These are phyloP conservation scores for Ascochyta fabae DNA, from an alignment of 2,329 filamentous ascomycete species.

Conservation along the genomic window DNA sequence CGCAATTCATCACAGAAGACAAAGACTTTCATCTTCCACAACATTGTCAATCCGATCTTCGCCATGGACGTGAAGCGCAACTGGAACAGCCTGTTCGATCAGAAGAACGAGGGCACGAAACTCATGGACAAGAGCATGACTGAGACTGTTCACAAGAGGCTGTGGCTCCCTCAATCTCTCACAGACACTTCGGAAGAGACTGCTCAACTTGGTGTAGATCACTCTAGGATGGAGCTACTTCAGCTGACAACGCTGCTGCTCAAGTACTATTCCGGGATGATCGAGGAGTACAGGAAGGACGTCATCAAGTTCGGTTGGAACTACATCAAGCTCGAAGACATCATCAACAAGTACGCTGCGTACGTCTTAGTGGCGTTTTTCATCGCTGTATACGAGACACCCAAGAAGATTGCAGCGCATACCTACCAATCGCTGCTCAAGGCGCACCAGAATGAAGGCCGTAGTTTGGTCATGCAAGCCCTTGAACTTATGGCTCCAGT, in stretches of 20 bases:
- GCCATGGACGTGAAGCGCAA: slow-evolving; percentile 94
- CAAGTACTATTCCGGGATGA: slow-evolving; percentile 87
- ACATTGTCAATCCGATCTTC: slow-evolving; percentile 93
- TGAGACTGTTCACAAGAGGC: slow-evolving; percentile 86
- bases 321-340: slow-evolving; percentile 93
- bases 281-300: slow-evolving; percentile 93
- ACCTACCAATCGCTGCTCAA: slow-evolving; percentile 91
- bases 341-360: slow-evolving; percentile 98
- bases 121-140: slow-evolving; percentile 88
- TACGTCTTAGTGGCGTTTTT: slow-evolving; percentile 98
- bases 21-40: slow-evolving; percentile 90
- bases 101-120: slow-evolving; percentile 64
- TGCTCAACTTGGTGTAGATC: slow-evolving; percentile 85
- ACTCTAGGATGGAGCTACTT: slow-evolving; percentile 93
- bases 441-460: slow-evolving; percentile 93
- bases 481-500: slow-evolving; percentile 95
- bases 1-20: slow-evolving; percentile 83
- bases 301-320: slow-evolving; percentile 99
- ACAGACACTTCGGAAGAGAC: slow-evolving; percentile 84
- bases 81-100: slow-evolving; percentile 64
- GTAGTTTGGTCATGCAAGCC: slow-evolving; percentile 89
- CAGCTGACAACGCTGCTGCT: slow-evolving; percentile 94
- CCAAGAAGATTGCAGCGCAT: slow-evolving; percentile 92
- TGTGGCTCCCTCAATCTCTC: slow-evolving; percentile 86
- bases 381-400: slow-evolving; percentile 95